phyloP scores from a whole-genome alignment of 495 filamentous ascomycete genomes.

The Aspergillus mulundensis region DNA sequence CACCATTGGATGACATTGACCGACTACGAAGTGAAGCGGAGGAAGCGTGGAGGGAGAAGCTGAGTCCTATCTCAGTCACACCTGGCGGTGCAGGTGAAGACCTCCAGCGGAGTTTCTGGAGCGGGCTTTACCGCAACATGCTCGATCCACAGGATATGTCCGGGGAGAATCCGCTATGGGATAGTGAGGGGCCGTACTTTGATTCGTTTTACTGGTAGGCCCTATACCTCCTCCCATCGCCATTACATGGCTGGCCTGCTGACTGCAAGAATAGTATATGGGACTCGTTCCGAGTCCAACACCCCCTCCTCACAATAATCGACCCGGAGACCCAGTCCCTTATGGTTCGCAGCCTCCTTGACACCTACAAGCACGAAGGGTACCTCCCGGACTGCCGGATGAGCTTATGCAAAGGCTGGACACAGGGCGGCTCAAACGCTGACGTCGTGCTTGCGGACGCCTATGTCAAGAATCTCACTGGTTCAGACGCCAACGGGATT shows the following conservation, averaged over 20 bases:
- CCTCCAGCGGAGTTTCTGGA: conserved; percentile 56
- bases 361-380: conserved; percentile 66
- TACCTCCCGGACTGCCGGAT: conserved; percentile 68
- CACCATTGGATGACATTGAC: conserved; percentile 35
- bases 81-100: conserved; percentile 20
- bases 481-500: too few species aligned
- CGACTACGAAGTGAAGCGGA: conserved; percentile 40
- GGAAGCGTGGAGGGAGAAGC: conserved; percentile 44
- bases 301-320: conserved; percentile 62
- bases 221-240: background rate
- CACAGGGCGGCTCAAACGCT: conserved; percentile 72
- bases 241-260: conserved; percentile 10
- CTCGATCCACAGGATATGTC: conserved; percentile 70
- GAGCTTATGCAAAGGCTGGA: conserved; percentile 65
- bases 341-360: conserved; percentile 65
- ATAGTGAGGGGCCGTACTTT: conserved; percentile 61
- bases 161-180: conserved; percentile 70
- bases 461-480: conserved; percentile 63
- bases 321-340: conserved; percentile 58
- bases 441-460: conserved; percentile 75
- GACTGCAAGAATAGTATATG: conserved; percentile 32
- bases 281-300: conserved; percentile 63
- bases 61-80: conserved; percentile 47
- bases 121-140: conserved; percentile 52
- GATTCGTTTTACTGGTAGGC: conserved; percentile 52